Conservation (phyloP, 768 basidiomycete species). For the Lactifluus hygrophoroides region DNA sequence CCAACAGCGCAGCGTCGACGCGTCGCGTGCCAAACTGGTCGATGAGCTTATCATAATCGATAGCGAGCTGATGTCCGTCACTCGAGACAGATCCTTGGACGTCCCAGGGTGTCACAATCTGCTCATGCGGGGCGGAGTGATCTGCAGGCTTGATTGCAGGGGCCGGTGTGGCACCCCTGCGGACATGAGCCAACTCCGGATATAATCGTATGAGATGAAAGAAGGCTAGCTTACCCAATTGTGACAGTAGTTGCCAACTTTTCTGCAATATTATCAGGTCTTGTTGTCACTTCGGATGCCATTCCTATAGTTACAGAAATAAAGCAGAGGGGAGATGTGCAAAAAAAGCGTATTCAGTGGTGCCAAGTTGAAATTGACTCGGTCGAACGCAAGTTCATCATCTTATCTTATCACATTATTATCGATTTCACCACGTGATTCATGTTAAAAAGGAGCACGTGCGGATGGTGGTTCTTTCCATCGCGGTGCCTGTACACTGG, state of each 20-base stretch:
- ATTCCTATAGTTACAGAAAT: background rate
- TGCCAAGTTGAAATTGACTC: background rate
- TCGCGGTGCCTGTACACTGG: too few species aligned
- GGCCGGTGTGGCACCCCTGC: background rate
- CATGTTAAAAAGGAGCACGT: too few species aligned
- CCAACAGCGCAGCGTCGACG: constrained; percentile 67
- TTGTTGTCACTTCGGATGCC: background rate
- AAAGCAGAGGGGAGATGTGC: background rate
- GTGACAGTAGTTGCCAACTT: background rate
- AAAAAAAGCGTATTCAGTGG: background rate
- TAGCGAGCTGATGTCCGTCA: constrained; percentile 86
- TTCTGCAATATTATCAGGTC: background rate
- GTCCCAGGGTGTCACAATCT: constrained; percentile 96
- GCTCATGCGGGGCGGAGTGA: constrained; percentile 37
- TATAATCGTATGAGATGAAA: background rate
- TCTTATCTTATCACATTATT: too few species aligned
- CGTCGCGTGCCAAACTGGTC: constrained; percentile 88
- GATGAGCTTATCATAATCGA: constrained; percentile 95
- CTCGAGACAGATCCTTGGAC: constrained; percentile 84
- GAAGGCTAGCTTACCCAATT: background rate
- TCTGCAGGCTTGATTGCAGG: constrained; percentile 29
- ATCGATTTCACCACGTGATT: too few species aligned
- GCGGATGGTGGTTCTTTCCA: too few species aligned
- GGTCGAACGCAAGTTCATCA: too few species aligned
- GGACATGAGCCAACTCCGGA: background rate